Conservation (phyloP, 2,329 filamentous ascomycete genomes). For the Rhexocercosporidium sp. region DNA sequence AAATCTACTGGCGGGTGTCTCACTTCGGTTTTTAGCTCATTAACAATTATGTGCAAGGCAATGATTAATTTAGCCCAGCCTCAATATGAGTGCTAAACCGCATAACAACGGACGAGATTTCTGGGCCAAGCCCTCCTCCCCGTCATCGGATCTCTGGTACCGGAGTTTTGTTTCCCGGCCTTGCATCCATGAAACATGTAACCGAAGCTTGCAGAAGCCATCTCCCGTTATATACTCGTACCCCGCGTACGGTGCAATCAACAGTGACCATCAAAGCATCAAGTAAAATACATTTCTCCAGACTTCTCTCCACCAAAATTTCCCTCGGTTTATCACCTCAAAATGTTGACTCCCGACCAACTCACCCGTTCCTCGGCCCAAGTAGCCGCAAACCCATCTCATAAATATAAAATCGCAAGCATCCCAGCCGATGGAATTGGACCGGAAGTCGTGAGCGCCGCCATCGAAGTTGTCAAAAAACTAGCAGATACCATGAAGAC, state of each 20-base stretch:
- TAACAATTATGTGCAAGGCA: no score
- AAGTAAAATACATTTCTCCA: not conserved
- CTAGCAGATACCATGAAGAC: conserved; percentile 56
- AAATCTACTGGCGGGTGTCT: no score
- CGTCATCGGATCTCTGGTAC: not conserved
- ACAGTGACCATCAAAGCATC: not conserved
- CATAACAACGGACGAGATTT: no score
- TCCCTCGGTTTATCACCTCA: not conserved
- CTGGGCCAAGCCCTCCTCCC: not conserved
- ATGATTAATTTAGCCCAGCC: no score
- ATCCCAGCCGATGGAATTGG: conserved; percentile 70
- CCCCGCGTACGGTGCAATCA: not conserved
- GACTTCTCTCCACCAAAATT: not conserved
- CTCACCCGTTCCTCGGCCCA: conserved; percentile 5
- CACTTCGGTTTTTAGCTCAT: no score
- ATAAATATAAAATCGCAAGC: conserved; percentile 54
- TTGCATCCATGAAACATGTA: not conserved
- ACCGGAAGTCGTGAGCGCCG: conserved; percentile 61
- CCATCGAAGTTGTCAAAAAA: conserved; percentile 64
- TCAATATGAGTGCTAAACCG: no score
- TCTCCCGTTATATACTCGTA: not conserved
- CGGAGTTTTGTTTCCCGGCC: conserved; percentile 4
- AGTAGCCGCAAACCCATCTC: conserved; percentile 9
- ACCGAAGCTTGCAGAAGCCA: not conserved
- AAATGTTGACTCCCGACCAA: not conserved